Percentiles rank a stretch among this genome's conserved stretches.
Evolutionary conservation across 1,284 basidiomycete genomes (phyloP).

Genomic region (Wolfiporia cocos): DNA sequence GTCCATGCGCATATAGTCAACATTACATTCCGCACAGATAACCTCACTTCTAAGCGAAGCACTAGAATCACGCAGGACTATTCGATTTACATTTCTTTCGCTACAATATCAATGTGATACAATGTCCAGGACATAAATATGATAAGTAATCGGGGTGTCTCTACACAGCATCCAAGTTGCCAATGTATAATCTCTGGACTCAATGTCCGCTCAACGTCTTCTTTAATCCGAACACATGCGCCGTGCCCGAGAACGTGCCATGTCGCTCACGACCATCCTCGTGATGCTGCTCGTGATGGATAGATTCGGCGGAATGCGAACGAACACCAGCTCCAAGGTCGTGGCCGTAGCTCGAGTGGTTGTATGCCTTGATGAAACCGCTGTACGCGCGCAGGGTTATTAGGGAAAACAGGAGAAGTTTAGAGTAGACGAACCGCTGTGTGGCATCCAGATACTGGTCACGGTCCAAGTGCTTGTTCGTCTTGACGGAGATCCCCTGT

Average conservation of each 20-base stretch:
- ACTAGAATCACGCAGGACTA: too few relatives aligned
- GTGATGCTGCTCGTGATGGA: neutral
- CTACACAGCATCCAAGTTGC: too few relatives aligned
- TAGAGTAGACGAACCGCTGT: slow-evolving; percentile 45
- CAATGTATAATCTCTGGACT: too few relatives aligned
- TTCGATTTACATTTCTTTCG: too few relatives aligned
- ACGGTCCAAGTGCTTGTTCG: slow-evolving; percentile 46
- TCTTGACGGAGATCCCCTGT: slow-evolving; percentile 58
- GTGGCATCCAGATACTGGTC: slow-evolving; percentile 67
- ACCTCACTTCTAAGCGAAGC: too few relatives aligned
- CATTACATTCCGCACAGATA: too few relatives aligned
- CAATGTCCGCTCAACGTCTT: too few relatives aligned
- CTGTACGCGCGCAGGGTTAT: neutral
- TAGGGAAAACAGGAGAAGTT: neutral
- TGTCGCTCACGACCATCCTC: neutral
- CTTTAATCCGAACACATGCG: too few relatives aligned
- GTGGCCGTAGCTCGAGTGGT: slow-evolving; percentile 1
- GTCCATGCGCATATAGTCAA: too few relatives aligned
- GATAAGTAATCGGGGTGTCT: too few relatives aligned
- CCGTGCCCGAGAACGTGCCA: neutral
- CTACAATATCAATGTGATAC: too few relatives aligned
- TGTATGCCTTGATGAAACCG: slow-evolving; percentile 6
- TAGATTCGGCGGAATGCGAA: slow-evolving; percentile 4
- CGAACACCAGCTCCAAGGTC: slow-evolving; percentile 3
- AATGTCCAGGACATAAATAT: too few relatives aligned